phyloP scores from a whole-genome alignment of 176 grass and related monocot species.

The Triticum urartu region DNA sequence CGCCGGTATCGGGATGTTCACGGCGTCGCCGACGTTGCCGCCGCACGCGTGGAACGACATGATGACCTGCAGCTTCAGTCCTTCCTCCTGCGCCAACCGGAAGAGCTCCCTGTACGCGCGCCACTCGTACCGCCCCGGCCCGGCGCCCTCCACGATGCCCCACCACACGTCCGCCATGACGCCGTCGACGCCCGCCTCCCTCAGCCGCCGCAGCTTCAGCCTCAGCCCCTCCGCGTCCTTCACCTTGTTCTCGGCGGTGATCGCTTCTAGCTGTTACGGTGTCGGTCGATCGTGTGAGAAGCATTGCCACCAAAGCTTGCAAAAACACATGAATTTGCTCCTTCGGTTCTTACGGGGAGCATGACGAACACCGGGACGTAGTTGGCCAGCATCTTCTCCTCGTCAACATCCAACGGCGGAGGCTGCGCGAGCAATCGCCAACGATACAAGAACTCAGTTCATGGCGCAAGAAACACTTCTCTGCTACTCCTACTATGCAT shows the following conservation, averaged over 20 bases:
- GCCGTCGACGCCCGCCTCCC: constrained; percentile 47
- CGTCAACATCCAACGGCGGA: constrained; percentile 30
- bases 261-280: constrained; percentile 48
- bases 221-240: constrained; percentile 45
- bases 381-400: constrained; percentile 54
- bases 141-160: constrained; percentile 60
- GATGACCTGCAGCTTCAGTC: constrained; percentile 69
- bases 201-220: constrained; percentile 46
- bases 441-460: not conserved
- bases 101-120: constrained; percentile 66
- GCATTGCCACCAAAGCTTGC: not conserved
- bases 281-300: not conserved
- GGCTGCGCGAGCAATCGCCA: constrained; percentile 8
- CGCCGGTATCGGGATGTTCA: constrained; percentile 46
- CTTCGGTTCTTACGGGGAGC: constrained; percentile 41
- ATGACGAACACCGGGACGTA: constrained; percentile 87
- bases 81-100: constrained; percentile 40
- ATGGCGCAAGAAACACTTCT: not conserved
- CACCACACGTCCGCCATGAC: constrained; percentile 86
- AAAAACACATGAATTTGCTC: not conserved
- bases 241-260: constrained; percentile 44
- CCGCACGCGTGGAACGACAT: constrained; percentile 92
- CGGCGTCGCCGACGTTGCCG: constrained; percentile 75
- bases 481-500: not conserved
- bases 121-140: constrained; percentile 58